Evolutionary conservation across 257 asterid species (phyloP).

Genomic region (Capsicum rhomboideum): DNA sequence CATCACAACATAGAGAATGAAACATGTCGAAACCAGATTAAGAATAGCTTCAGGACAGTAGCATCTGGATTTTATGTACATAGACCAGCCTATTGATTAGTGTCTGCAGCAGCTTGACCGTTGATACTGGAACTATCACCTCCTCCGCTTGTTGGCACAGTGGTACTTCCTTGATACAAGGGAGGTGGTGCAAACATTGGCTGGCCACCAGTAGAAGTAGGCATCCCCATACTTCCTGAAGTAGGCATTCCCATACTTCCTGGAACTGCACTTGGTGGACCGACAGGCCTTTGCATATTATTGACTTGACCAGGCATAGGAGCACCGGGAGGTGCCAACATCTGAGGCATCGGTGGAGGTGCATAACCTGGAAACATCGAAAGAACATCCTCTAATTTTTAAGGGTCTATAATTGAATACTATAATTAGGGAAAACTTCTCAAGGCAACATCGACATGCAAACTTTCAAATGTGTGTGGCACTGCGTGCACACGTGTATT

Average conservation of each 20-base stretch:
- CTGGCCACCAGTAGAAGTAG: constrained; percentile 46
- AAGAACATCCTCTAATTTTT: not conserved
- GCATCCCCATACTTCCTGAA: constrained; percentile 54
- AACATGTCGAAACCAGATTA: not conserved
- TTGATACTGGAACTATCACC: constrained; percentile 37
- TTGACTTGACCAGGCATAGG: constrained; percentile 63
- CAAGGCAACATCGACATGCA: not conserved
- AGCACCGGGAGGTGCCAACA: constrained; percentile 65
- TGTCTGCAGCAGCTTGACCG: constrained; percentile 33
- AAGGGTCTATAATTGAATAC: not conserved
- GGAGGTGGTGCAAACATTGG: constrained; percentile 32
- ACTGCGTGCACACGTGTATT: not conserved
- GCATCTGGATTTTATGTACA: not conserved
- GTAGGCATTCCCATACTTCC: constrained; percentile 52
- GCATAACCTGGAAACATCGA: constrained; percentile 41
- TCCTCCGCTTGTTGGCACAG: constrained; percentile 35
- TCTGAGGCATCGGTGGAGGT: constrained; percentile 44
- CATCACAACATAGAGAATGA: not conserved
- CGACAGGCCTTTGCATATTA: constrained; percentile 54
- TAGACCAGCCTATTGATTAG: constrained; percentile 24
- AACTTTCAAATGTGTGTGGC: not conserved
- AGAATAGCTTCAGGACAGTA: not conserved
- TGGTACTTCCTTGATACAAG: constrained; percentile 38
- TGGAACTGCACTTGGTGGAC: constrained; percentile 49
- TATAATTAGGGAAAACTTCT: not conserved